Percentiles rank a stretch among this genome's conserved stretches.
phyloP scores from a whole-genome alignment of 2,329 filamentous ascomycete genomes.

The Diaporthe humulicola region DNA sequence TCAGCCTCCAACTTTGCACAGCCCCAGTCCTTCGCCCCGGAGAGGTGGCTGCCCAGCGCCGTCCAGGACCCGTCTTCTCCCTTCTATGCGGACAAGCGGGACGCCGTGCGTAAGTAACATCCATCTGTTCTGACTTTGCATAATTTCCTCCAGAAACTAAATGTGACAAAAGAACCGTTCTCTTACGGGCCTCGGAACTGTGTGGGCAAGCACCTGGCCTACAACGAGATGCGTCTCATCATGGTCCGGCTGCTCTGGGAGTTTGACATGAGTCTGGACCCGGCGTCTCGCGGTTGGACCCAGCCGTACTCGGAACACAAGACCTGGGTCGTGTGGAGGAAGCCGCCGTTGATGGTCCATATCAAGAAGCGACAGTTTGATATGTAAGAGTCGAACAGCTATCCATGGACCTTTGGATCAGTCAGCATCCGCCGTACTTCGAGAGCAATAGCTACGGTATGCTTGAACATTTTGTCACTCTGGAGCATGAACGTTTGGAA shows the following conservation, averaged over 20 bases:
- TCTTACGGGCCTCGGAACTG: conserved; percentile 35
- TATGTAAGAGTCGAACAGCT: background rate
- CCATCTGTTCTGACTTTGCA: background rate
- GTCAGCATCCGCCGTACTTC: background rate
- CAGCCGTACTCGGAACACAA: conserved; percentile 26
- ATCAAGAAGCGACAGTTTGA: conserved; percentile 30
- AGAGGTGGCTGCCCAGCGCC: conserved; percentile 47
- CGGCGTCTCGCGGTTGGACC: conserved; percentile 37
- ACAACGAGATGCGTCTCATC: conserved; percentile 43
- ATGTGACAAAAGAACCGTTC: conserved; percentile 31
- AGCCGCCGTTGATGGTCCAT: conserved; percentile 39
- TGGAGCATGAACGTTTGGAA: background rate
- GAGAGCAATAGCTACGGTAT: too few relatives aligned
- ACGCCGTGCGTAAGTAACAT: conserved; percentile 25
- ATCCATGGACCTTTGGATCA: too few relatives aligned
- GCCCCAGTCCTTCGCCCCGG: conserved; percentile 47
- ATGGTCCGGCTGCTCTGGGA: conserved; percentile 43
- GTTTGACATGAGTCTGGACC: conserved; percentile 45
- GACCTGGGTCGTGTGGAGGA: conserved; percentile 41
- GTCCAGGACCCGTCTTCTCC: conserved; percentile 9
- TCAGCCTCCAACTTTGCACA: conserved; percentile 45
- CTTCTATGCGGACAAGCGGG: conserved; percentile 38
- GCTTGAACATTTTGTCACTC: background rate
- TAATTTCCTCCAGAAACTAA: background rate
- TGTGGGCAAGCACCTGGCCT: conserved; percentile 41